Evolutionary conservation across 306 rosid genomes (phyloP).

Genomic region (Quercus aquifolioides): DNA sequence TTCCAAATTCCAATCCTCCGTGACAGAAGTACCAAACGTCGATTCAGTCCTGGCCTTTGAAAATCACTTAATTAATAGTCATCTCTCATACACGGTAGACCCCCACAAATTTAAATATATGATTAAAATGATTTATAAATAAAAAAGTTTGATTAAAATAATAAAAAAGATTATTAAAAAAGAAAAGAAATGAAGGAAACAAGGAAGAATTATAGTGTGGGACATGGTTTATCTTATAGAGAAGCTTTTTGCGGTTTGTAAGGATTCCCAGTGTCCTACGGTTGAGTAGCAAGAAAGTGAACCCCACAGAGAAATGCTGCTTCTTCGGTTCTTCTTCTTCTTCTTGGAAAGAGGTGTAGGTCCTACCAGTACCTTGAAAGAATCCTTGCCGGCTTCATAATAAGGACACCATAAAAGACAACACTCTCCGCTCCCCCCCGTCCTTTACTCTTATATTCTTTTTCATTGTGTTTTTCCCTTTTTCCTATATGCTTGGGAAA

Average conservation of each 20-base stretch:
- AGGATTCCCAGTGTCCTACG: constrained; percentile 24
- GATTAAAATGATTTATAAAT: background rate
- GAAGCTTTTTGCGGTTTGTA: constrained; percentile 16
- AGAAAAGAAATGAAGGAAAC: background rate
- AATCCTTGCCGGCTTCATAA: constrained; percentile 15
- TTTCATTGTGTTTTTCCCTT: background rate
- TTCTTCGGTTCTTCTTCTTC: background rate
- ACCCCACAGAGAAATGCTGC: background rate
- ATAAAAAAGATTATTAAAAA: background rate
- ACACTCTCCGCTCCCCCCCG: background rate
- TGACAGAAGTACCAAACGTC: constrained; percentile 1
- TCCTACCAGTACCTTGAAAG: constrained; percentile 7
- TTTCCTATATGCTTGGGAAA: background rate
- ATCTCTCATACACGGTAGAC: background rate
- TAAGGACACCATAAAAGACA: constrained; percentile 26
- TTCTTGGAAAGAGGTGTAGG: constrained; percentile 11
- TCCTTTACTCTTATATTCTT: background rate
- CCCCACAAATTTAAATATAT: too few species aligned
- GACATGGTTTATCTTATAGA: constrained; percentile 21
- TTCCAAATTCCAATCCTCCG: background rate
- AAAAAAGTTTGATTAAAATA: background rate
- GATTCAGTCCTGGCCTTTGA: background rate
- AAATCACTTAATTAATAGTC: background rate
- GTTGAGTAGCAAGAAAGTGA: constrained; percentile 16
- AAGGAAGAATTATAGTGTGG: background rate